Conservation (phyloP, 2,329 filamentous ascomycete genomes). For the Talaromyces sp. region DNA sequence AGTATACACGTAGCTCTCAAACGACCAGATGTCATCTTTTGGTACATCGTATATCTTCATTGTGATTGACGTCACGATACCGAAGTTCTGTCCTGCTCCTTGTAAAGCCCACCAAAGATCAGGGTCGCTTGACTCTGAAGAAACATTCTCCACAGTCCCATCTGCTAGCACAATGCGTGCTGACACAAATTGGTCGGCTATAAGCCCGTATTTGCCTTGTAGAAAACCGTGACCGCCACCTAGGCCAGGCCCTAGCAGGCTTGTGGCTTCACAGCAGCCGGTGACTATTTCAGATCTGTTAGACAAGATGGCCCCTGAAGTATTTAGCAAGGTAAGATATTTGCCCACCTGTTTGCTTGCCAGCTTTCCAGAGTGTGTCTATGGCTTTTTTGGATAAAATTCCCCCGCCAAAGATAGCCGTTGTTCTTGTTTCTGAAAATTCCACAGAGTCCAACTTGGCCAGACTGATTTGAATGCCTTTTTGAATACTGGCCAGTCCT, state of each 20-base stretch:
- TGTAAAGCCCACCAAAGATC: constrained; percentile 43
- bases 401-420: background rate
- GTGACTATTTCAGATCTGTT: background rate
- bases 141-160: constrained; percentile 40
- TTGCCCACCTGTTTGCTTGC: constrained; percentile 4
- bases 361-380: background rate
- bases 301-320: background rate
- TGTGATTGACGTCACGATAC: constrained; percentile 28
- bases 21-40: background rate
- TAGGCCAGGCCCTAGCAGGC: constrained; percentile 15
- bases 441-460: background rate
- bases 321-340: background rate
- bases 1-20: background rate
- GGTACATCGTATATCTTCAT: constrained; percentile 27
- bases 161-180: constrained; percentile 39
- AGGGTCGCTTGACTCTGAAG: constrained; percentile 16
- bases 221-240: constrained; percentile 17
- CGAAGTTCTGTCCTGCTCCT: constrained; percentile 43
- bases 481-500: background rate
- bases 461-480: constrained; percentile 3
- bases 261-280: background rate
- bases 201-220: constrained; percentile 20
- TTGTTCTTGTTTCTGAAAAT: background rate
- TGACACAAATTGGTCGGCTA: constrained; percentile 40
- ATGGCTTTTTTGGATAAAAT: background rate